Evolutionary conservation across 768 basidiomycete species (phyloP), one percentile per base, ranked within the genome.

Genomic region (Russula olivacea): DNA sequence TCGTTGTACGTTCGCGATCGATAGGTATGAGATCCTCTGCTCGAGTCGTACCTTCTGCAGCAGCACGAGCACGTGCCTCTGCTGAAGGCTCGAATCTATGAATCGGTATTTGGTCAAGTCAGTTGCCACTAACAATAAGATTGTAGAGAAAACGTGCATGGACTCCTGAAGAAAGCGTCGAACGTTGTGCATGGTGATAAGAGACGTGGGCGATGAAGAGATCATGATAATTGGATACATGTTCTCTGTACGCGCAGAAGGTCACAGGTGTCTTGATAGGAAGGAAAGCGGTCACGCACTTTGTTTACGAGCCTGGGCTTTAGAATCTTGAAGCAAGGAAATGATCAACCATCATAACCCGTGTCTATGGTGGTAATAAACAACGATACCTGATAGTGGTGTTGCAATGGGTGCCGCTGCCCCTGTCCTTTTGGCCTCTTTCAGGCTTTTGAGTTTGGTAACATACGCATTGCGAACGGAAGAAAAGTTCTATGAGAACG

Each of bases 171-270:
- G 76, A 76, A 98, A 97, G 36, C 83, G 84, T 73, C 91, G 91
- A 60, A 98, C 93, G 70, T 99, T 99, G 82, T 94, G 87, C 93
- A 99, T 97, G 7, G 93, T 97, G 71, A 99, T 87, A 59, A 99
- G 83, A 3, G 93, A 87, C 1, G 96, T 98, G 0, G 94, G 94
- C 17, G 89, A 94, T 0, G 94, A 96, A 0, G 95, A 96, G 48
- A 99, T 94, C 78, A 98, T 89, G 74, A 98, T 97, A 71, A 99
- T 98, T 0, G 96, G 96, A 74, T 89, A 89, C 69, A 82, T 84
- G 70, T 85, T 85, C 66, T 83, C 87, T 91, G 73, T 8, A n/a
- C n/a, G n/a, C n/a, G 19, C 28, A n/a, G n/a, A 11, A 14, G 17
- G 50, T 48, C 40, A 58, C 36, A 25, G 47, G 0, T 2, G 3